Base-by-base conservation (phyloP, 2,329 filamentous ascomycete genomes). In the Exophiala xenobiotica region DNA sequence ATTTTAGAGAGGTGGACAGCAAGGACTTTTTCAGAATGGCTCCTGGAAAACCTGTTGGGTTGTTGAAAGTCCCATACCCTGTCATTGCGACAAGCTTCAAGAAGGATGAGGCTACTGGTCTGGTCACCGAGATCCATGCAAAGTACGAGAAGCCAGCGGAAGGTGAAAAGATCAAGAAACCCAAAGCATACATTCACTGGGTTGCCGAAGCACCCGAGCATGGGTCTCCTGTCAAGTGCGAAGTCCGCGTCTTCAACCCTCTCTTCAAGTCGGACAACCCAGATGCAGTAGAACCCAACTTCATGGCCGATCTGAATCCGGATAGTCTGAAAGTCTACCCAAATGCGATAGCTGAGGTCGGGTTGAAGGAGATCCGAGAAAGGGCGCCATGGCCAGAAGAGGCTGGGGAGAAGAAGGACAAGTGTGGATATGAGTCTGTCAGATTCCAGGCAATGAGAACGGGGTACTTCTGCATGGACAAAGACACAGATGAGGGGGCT, bases 141-240 rank as follows among this genome's bases (percentile, higher is more conserved):
- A 77, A 78, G 16, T 84, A 84, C 48, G 86, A 88, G 56, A 87
- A 86, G 60, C 79, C 79, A 24, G 70, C 71, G 53, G 86, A 88
- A 54, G 81, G 78, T 14, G 83, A 85, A 65, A 81, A 83, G 62
- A 62, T 69, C 51, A 74, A 74, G 62, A 78, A 78, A 54, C 82
- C 86, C 35, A 92, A 95, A 73, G 85, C 90, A 1, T 88, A 83
- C 65, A 95, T 96, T 67, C 90, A 96, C 66, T 96, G 92, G 92
- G 88, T 96, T 4, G 82, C 84, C 4, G 81, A 83, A 31, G 85
- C 82, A 1, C 80, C 85, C 0, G 78, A 78, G 11, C 82, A 83
- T 59, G 72, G 74, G 27, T 78, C 78, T 31, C 80, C 80, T 3
- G 73, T 85, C 53, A 77, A 74, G 48, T 85, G 86, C 9, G 87